A percentile compares a stretch with the other conserved stretches of the same genome.
phyloP scores from a whole-genome alignment of 257 asterid species.

The Apocynum venetum region DNA sequence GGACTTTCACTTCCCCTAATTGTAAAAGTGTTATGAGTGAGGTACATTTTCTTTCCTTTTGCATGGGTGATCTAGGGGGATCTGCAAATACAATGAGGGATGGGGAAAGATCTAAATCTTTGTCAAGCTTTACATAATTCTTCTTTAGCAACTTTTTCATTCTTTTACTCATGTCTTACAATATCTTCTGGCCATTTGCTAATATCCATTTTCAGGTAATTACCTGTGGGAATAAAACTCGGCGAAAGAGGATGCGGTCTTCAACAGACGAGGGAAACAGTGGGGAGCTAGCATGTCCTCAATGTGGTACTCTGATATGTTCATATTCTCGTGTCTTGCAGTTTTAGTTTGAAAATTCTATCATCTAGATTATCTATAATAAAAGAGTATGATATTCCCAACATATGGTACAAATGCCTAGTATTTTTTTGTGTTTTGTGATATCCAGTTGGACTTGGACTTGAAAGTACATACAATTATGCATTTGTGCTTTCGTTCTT shows the following conservation, averaged over 20 bases:
- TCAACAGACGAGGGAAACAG: conserved; percentile 41
- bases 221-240: conserved; percentile 41
- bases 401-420: background rate
- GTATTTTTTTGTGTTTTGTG: background rate
- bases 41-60: background rate
- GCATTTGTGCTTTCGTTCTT: background rate
- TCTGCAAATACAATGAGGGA: background rate
- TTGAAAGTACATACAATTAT: background rate
- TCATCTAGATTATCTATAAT: background rate
- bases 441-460: background rate
- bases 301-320: conserved; percentile 63
- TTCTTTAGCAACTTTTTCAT: background rate
- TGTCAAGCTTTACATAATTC: background rate
- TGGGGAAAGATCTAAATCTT: background rate
- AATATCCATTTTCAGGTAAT: conserved; percentile 47
- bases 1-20: background rate
- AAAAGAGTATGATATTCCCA: background rate
- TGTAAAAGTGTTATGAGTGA: background rate
- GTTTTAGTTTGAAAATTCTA: background rate
- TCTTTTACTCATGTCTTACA: background rate
- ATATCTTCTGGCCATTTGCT: conserved; percentile 5
- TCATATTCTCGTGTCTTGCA: background rate
- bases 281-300: conserved; percentile 63
- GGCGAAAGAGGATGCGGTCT: conserved; percentile 60
- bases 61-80: background rate